Evolutionary conservation across 2,329 filamentous ascomycete genomes (phyloP).

Genomic region (Fusarium sp.): DNA sequence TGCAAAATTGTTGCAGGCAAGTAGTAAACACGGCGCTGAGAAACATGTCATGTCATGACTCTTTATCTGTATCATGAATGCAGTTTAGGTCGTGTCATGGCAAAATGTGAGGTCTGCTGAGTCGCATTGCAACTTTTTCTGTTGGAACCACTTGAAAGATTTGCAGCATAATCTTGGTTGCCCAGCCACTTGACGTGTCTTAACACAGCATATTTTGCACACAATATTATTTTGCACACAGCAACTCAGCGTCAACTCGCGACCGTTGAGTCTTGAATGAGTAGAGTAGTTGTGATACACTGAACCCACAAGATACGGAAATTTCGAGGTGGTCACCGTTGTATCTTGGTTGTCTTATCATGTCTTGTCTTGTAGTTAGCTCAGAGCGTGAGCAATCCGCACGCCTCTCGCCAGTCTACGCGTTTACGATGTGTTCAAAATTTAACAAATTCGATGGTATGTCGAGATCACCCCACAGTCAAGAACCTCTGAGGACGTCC

Average conservation of each 20-base stretch:
- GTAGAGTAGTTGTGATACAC: neutral
- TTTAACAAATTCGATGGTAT: constrained; percentile 39
- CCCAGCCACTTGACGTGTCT: neutral
- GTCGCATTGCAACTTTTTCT: neutral
- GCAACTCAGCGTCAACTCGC: neutral
- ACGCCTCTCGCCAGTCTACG: neutral
- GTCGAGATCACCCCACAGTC: constrained; percentile 65
- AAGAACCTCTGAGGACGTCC: constrained; percentile 54
- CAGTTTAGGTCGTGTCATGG: neutral
- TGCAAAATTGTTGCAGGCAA: neutral
- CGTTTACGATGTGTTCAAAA: neutral
- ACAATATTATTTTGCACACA: neutral
- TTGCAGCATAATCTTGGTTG: neutral
- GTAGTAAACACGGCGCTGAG: neutral
- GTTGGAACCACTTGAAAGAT: neutral
- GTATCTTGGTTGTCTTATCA: neutral
- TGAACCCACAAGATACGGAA: neutral
- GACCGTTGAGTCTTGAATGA: neutral
- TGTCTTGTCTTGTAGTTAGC: neutral
- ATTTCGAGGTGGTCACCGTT: neutral
- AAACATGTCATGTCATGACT: neutral
- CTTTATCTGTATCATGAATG: neutral
- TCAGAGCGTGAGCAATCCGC: neutral
- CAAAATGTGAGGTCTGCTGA: neutral
- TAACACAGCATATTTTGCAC: neutral